A percentile compares a stretch with the other conserved stretches of the same genome.
Evolutionary conservation across 805 yeast species (phyloP).

Genomic region (Candida ulmi): DNA sequence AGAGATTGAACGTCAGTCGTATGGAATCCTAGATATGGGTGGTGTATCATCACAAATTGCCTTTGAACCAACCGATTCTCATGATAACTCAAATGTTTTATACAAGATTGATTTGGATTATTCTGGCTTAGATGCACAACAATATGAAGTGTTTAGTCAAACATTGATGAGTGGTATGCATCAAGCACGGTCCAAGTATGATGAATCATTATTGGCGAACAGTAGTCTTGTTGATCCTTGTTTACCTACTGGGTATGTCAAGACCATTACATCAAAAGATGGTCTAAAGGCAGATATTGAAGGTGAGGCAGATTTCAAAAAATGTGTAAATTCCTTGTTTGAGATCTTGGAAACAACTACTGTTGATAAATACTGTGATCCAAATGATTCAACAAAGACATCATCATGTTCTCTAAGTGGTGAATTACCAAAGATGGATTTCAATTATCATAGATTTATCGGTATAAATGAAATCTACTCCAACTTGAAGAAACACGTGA

Average conservation of each 20-base stretch:
- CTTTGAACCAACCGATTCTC: conserved; percentile 49
- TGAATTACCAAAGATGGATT: conserved; percentile 50
- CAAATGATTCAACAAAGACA: conserved; percentile 11
- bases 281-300: conserved; percentile 24
- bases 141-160: conserved; percentile 43
- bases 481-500: conserved; percentile 42
- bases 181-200: conserved; percentile 46
- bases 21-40: conserved; percentile 96
- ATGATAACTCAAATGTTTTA: conserved; percentile 38
- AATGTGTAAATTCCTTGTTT: conserved; percentile 43
- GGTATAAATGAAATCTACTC: conserved; percentile 71
- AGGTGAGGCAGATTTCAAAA: conserved; percentile 47
- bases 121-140: conserved; percentile 19
- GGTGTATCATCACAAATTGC: conserved; percentile 89
- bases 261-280: conserved; percentile 9
- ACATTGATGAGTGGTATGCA: conserved; percentile 59
- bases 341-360: conserved; percentile 32
- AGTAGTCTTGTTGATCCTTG: conserved; percentile 45
- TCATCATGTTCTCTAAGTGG: conserved; percentile 48
- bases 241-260: conserved; percentile 40
- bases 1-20: conserved; percentile 36
- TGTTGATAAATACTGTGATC: conserved; percentile 19
- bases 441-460: conserved; percentile 48
- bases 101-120: conserved; percentile 39
- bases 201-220: conserved; percentile 27